These are phyloP conservation scores for Termitomyces eurrhizus DNA, from an alignment of 768 basidiomycete species.

Conservation along the genomic window DNA sequence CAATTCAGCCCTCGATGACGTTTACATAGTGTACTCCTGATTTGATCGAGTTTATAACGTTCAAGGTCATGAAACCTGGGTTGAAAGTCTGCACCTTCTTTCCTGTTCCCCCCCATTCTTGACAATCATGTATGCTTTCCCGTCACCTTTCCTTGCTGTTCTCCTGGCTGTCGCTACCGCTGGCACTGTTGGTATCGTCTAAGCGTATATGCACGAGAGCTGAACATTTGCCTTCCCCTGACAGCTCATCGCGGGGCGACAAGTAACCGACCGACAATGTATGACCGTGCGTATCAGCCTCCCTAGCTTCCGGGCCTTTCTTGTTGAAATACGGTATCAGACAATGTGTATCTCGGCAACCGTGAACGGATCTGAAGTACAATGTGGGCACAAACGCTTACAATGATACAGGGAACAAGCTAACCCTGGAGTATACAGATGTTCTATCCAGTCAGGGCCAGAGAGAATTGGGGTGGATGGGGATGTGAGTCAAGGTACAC, in stretches of 20 bases:
- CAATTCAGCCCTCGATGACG: not conserved
- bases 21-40: constrained; percentile 4
- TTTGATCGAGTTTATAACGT: constrained; percentile 5
- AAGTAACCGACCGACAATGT: constrained; percentile 14
- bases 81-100: not conserved
- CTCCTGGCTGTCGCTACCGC: not conserved
- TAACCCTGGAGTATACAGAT: constrained; percentile 28
- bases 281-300: constrained; percentile 17
- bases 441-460: constrained; percentile 41
- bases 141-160: not conserved
- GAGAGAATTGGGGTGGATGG: constrained; percentile 53
- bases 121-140: constrained; percentile 2
- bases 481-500: constrained; percentile 37
- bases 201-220: not conserved
- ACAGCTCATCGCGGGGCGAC: constrained; percentile 12
- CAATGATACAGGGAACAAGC: not conserved
- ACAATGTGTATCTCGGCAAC: constrained; percentile 45
- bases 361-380: constrained; percentile 40
- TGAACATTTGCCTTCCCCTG: not conserved
- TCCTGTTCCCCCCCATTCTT: not conserved
- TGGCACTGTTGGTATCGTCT: constrained; percentile 9
- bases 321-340: constrained; percentile 21
- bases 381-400: constrained; percentile 27
- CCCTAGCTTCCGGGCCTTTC: not conserved
- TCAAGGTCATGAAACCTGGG: not conserved